Conservation (phyloP, 495 filamentous ascomycete genomes). For the Rhizodiscina lignyota region DNA sequence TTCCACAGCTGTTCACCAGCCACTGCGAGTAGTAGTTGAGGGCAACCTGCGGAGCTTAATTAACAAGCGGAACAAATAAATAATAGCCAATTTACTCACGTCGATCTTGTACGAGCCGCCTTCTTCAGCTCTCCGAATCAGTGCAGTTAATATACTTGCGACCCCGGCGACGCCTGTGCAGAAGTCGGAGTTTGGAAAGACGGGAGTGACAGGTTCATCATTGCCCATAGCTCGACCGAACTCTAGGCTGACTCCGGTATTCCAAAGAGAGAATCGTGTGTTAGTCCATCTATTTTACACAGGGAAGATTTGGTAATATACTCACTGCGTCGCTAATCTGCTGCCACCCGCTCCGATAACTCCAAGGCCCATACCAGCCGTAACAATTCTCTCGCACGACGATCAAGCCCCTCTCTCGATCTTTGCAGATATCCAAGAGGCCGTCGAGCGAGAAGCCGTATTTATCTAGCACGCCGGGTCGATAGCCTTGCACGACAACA, state of each 20-base stretch:
- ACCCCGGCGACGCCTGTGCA: slow-evolving; percentile 18
- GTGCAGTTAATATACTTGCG: slow-evolving; percentile 12
- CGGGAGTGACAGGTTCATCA: slow-evolving; percentile 21
- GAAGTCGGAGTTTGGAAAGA: slow-evolving; percentile 23
- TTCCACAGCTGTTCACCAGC: slow-evolving; percentile 18
- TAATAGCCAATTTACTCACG: slow-evolving; percentile 8
- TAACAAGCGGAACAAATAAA: background rate
- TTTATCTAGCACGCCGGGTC: slow-evolving; percentile 31
- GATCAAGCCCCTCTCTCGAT: slow-evolving; percentile 29
- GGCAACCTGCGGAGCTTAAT: slow-evolving; percentile 9
- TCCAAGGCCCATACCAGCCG: slow-evolving; percentile 38
- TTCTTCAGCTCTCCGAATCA: slow-evolving; percentile 13
- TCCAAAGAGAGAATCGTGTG: no score
- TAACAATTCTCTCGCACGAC: slow-evolving; percentile 40
- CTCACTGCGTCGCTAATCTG: slow-evolving; percentile 36
- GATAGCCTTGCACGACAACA: slow-evolving; percentile 41
- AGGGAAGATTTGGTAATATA: no score
- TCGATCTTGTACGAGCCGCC: slow-evolving; percentile 20
- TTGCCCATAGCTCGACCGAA: slow-evolving; percentile 22
- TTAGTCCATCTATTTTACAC: no score
- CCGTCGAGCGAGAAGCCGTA: slow-evolving; percentile 32
- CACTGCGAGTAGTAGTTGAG: slow-evolving; percentile 23
- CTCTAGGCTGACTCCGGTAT: slow-evolving; percentile 15
- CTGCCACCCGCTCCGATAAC: slow-evolving; percentile 35
- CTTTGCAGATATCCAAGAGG: slow-evolving; percentile 31